A percentile compares a stretch with the other conserved stretches of the same genome.
These are phyloP conservation scores for Pythium aphanidermatum DNA, from an alignment of 352 stramenopile species.

Conservation along the genomic window DNA sequence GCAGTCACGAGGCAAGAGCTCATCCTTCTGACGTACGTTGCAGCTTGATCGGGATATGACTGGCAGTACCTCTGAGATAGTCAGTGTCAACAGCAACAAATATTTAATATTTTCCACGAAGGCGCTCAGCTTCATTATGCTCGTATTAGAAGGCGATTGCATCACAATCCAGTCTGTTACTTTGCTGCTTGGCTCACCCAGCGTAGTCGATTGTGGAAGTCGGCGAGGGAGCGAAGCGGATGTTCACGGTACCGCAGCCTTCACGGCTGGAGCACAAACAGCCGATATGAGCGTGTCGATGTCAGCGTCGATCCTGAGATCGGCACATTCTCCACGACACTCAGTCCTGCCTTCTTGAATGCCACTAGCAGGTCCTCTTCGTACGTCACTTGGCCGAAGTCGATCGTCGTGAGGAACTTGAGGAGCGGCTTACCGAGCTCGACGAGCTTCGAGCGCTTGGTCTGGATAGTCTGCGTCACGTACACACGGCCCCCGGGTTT, in stretches of 20 bases:
- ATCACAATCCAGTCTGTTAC: no score
- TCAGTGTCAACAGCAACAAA: no score
- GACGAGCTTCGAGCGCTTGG: slow-evolving; percentile 47
- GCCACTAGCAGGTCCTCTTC: slow-evolving; percentile 63
- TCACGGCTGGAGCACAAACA: slow-evolving; percentile 52
- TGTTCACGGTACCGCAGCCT: background rate
- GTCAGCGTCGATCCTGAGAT: slow-evolving; percentile 52
- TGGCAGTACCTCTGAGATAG: no score
- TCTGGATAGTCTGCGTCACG: slow-evolving; percentile 92
- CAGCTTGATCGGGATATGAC: no score
- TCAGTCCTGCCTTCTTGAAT: slow-evolving; percentile 60
- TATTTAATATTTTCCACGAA: no score
- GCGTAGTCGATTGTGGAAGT: no score
- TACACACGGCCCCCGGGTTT: slow-evolving; percentile 63
- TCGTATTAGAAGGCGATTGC: no score
- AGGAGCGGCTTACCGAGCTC: slow-evolving; percentile 84
- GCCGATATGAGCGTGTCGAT: slow-evolving; percentile 59
- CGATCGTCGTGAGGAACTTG: slow-evolving; percentile 91
- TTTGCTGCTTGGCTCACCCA: no score
- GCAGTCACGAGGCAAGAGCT: no score
- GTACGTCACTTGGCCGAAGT: slow-evolving; percentile 89
- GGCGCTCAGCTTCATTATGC: no score
- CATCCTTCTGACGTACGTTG: no score
- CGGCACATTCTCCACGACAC: slow-evolving; percentile 41
- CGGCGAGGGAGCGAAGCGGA: no score